Conservation (phyloP, 192 early-diverging fungal species). For the Kickxella alabastrina region DNA sequence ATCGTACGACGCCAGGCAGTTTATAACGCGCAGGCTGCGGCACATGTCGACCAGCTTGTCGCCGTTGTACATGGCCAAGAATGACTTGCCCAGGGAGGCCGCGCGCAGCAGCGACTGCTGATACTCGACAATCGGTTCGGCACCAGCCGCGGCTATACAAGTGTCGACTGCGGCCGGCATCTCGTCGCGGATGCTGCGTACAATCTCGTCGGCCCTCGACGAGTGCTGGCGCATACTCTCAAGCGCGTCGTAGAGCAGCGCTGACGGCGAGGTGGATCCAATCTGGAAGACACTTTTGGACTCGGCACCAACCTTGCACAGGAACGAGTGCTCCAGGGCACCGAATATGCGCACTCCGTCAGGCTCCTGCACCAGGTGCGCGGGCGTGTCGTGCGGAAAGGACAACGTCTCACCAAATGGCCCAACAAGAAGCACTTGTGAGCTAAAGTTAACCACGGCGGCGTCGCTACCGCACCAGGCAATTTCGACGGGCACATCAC, state of each 20-base stretch:
- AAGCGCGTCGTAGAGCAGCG: conserved; percentile 83
- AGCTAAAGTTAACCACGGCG: conserved; percentile 81
- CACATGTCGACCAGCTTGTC: conserved; percentile 87
- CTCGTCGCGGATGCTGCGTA: conserved; percentile 78
- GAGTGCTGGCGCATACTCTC: conserved; percentile 63
- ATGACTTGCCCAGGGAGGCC: conserved; percentile 90
- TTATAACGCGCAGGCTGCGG: conserved; percentile 80
- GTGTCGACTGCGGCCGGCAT: conserved; percentile 83
- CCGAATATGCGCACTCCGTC: conserved; percentile 91
- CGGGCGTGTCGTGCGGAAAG: conserved; percentile 68
- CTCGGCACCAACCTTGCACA: conserved; percentile 68
- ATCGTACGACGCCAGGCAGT: conserved; percentile 76
- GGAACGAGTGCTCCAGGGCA: conserved; percentile 75
- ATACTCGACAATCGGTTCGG: conserved; percentile 70
- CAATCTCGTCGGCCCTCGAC: conserved; percentile 92
- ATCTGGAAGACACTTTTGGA: conserved; percentile 75
- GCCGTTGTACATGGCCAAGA: conserved; percentile 80
- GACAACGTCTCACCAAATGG: conserved; percentile 75
- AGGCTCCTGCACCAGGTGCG: conserved; percentile 83
- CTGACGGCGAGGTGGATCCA: conserved; percentile 89
- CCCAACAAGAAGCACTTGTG: conserved; percentile 82
- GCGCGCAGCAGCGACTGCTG: conserved; percentile 82
- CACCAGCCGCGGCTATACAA: conserved; percentile 88
- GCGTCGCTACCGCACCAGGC: conserved; percentile 93
- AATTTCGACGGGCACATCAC: conserved; percentile 10